Evolutionary conservation across 1,284 basidiomycete species (phyloP), one percentile per base, ranked within the genome.

Genomic region (Hypsizygus ulmarius): DNA sequence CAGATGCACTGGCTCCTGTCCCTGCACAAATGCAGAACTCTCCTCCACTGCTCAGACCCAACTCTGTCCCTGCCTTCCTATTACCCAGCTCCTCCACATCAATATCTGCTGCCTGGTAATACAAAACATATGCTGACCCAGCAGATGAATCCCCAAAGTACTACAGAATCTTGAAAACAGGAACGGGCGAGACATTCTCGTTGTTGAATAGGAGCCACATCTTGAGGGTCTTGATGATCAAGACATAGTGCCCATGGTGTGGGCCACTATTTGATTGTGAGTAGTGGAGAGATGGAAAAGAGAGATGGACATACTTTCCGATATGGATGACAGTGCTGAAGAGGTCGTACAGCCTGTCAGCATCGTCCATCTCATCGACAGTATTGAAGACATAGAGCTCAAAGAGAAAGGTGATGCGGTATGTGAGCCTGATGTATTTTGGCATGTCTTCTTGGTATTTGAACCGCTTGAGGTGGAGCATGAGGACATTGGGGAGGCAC

Each of bases 311-410:
- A 67, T 66, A 94, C 93, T 83, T 90, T 75, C 96, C 96, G 56
- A 99, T 96, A 68, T 99, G 96, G 5, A 99, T 91, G 36, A 99
- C 93, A 51, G 98, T 93, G 7, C 90, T 94, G 64, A 94, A 97
- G 11, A 99, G 80, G 67, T 93, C 86, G 71, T 97, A 99, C 49
- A 98, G 67, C 47, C 94, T 76, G 64, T 91, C 88, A 0, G 94
- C 91, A 65, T 97, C 83, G 37, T 87, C 81, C 32, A 90, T 84
- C 58, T 96, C 93, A 66, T 99, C 96, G 36, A 95, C 90, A 28
- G 96, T 98, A 66, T 98, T 98, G 74, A 97, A 97, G 47, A 99
- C 72, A 45, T 95, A 84, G 25, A 99, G 81, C 64, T 97, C 87
- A 54, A 93, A 80, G 1, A 97, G 96, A 68, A 99, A 99, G 3